Base-by-base conservation (phyloP, 495 filamentous ascomycete species). In the Aspergillus baeticus region DNA sequence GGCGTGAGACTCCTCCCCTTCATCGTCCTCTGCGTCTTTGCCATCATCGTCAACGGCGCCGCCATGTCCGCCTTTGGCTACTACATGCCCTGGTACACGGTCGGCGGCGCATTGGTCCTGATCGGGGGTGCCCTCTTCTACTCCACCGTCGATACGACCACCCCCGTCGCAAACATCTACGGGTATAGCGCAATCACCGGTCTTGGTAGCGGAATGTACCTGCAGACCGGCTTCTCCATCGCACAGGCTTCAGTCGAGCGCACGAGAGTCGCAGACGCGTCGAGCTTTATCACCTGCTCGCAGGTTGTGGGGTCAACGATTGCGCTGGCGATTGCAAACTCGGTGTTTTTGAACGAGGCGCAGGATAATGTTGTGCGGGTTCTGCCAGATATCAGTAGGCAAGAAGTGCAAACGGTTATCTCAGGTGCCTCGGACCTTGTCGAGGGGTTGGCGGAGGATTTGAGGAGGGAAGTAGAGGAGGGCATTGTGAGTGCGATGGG, bases 41-140 rank as follows among this genome's bases (percentile, higher is more conserved):
- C 29, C n/a, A 46, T 29, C 60, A 17, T 64, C 7, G 36, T 59
- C 18, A 73, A 77, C 44, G 83, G 84, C 21, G 68, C 67, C 18
- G 58, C 81, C 34, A 68, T 85, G 22, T 63, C 73, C 10, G 67
- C 63, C 39, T 63, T 74, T 45, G 74, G 76, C 26, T 71, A 74
- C 53, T 85, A 84, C 67, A 79, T 78, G 73, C 76, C 76, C n/a
- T 78, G 82, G 74, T 88, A 78, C 62, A 34, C 81, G 3, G 39
- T 71, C 3, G 76, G 72, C 0, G 77, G 79, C 10, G 53, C 71
- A 13, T 55, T 84, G n/a, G 59, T 74, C 22, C 21, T 82, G 5
- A 59, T 79, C 10, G 83, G 82, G 33, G 42, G 41, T n/a, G 58
- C 37, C 35, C 22, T 54, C 7, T n/a, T 54, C 18, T 29, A 43